Base-by-base conservation (phyloP, 2,329 filamentous ascomycete genomes). In the Sporothrix pallida region DNA sequence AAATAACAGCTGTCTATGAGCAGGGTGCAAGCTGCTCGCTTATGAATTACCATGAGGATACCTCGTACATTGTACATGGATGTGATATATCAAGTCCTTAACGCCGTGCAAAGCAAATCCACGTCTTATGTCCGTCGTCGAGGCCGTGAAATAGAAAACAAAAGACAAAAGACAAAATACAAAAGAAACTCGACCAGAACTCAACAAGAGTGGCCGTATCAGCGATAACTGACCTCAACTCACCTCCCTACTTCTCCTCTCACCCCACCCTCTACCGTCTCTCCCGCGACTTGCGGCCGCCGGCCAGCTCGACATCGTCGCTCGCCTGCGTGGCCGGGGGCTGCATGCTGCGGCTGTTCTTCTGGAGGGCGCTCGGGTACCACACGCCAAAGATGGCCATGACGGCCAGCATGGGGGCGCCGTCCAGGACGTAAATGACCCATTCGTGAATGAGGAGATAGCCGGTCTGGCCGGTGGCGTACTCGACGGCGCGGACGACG, bases 391-490 rank as follows among this genome's bases (percentile, higher is more conserved):
- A 70, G 13, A 50, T 17, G 50, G 12, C 50, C 67, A 70, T 70
- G 67, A 56, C 50, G 12, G 50, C 13, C 48, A 70, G 31, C 67
- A 70, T 70, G 26, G 67, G 67, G 17, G 13, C 67, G 31, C 48
- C 67, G 26, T 70, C 67, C 8, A 70, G n/a, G 1, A 56, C 50
- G 9, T 70, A 70, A n/a, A 70, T 70, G 31, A 50, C n/a, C 67
- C 67, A 70, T 50, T 70, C 67, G 50, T 70, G 50, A 10, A 20
- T 3, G 15, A 70, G 67, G 17, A 70, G 50, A 5, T 56, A 70
- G 67, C 67, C 31, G 10, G 56, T 31, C 50, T 54, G 48, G 67
- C 67, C 67, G 20, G 26, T 13, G 50, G 67, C 67, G 50, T 70
- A 70, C 50, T 70, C 67, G 67, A 31, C 67, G 48, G 50, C 67